Base-by-base conservation (phyloP, 2,329 filamentous ascomycete species). In the Cadophora sp. region DNA sequence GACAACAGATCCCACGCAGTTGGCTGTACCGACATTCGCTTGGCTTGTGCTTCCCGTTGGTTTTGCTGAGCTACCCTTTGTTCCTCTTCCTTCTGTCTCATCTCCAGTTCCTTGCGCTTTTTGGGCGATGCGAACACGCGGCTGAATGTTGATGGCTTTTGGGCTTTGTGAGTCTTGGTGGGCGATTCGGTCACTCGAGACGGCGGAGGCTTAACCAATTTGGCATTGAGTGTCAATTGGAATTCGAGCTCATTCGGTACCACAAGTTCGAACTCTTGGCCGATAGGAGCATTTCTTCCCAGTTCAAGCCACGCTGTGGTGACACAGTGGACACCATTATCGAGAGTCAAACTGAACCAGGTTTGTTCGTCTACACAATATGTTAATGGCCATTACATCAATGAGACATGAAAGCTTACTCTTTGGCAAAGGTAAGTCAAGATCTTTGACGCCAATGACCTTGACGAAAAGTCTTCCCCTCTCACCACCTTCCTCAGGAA, bases 171-270 rank as follows among this genome's bases (percentile, higher is more conserved):
- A 31, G 84, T 79, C 78, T 93, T 95, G 24, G 86, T 84, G 2
- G 91, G 88, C 3, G 89, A 86, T 46, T 82, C 81, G 1, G 82
- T 77, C 1, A 86, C 77, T 65, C 82, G 82, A 69, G 83, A 83
- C 14, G 91, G 86, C 29, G 90, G 89, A 6, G 92, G 92, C 77
- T 94, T 92, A 73, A 94, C 92, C 27, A 98, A 86, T 83, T 97
- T 97, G 72, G 97, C 97, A 73, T 97, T 97, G 16, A 99, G 87
- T 0, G 96, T 98, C 48, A 99, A 87, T 80, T 99, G 96, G 82
- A 99, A 99, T 79, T 99, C 96, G n/a, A 99, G 88, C 75, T 99
- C 96, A 74, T 97, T 96, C 61, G 97, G 91, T 29, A 99, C 96
- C 37, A 98, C 94, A 55, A 99, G 89, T 81, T 99, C 96, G 75